Evolutionary conservation across 2,329 filamentous ascomycete species (phyloP), one percentile per base, ranked within the genome.

Genomic region (Fusarium sp.): DNA sequence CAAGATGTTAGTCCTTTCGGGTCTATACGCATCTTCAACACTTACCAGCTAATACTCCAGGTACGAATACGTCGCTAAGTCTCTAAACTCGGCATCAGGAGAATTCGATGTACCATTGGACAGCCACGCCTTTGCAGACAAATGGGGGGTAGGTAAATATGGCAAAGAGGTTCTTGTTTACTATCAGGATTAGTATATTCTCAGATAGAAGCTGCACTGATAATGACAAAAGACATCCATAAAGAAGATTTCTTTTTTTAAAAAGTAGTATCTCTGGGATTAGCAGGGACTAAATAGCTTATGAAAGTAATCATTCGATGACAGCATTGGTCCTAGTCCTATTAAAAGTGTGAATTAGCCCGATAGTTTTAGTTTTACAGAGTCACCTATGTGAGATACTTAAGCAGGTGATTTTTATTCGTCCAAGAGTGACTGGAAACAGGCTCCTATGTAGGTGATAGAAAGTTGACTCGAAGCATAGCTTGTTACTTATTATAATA

Each of bases 391-490:
- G n/a, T n/a, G n/a, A n/a, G n/a, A n/a, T n/a, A n/a, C n/a, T n/a
- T n/a, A n/a, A n/a, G n/a, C n/a, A n/a, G n/a, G n/a, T n/a, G n/a
- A n/a, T n/a, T n/a, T n/a, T n/a, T n/a, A n/a, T n/a, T n/a, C n/a
- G n/a, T n/a, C 14, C 7, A n/a, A 12, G 20, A 9, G 20, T n/a
- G 4, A 48, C 20, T n/a, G 3, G 0, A 9, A 18, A 16, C 7
- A 13, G 10, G 13, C 0, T 30, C 6, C 20, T 12, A 20, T 12
- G 0, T 13, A n/a, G 20, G 6, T 16, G 14, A 30, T 16, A 48
- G 22, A 9, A 30, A 18, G 14, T 47, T 22, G 4, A 18, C 26
- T 22, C 2, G 6, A 26, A 26, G 0, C 0, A 3, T 45, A 15
- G 3, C 13, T 28, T 22, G 1, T 3, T 5, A 10, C 3, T 14